Percentiles rank a stretch among this genome's conserved stretches.
Conservation (phyloP, 2,329 filamentous ascomycete species). For the Thermoascus crustaceus region DNA sequence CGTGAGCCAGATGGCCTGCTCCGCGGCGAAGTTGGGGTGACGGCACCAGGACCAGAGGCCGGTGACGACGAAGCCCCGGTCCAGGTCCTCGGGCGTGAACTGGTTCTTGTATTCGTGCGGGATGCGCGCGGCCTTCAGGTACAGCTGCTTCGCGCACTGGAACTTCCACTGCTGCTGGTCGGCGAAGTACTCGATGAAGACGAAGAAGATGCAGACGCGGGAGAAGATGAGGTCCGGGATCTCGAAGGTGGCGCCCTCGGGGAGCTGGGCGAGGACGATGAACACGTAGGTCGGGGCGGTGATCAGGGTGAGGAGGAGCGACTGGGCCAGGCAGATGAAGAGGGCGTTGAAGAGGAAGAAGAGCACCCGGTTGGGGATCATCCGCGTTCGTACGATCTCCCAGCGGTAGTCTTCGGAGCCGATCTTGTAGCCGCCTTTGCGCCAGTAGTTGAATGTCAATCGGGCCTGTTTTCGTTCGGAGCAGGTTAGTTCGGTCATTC, state of each 20-base stretch:
- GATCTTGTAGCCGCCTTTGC: constrained; percentile 80
- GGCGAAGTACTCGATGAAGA: constrained; percentile 67
- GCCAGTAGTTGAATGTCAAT: constrained; percentile 94
- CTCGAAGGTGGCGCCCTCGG: constrained; percentile 46
- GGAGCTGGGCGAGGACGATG: constrained; percentile 61
- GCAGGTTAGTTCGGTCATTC: constrained; percentile 9
- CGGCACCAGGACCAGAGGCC: constrained; percentile 83
- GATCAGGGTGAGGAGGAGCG: constrained; percentile 70
- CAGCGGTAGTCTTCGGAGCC: constrained; percentile 96
- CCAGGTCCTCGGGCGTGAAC: constrained; percentile 66
- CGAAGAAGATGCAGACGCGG: constrained; percentile 46
- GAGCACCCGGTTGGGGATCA: constrained; percentile 61
- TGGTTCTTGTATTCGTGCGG: constrained; percentile 43
- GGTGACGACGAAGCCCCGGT: constrained; percentile 77
- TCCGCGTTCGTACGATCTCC: constrained; percentile 61
- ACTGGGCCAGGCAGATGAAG: constrained; percentile 84
- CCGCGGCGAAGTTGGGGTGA: constrained; percentile 90
- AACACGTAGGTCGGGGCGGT: constrained; percentile 78
- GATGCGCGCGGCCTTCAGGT: constrained; percentile 64
- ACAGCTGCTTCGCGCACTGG: constrained; percentile 71
- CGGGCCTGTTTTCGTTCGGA: constrained; percentile 48
- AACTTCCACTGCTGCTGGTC: constrained; percentile 92
- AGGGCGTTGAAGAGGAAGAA: constrained; percentile 80
- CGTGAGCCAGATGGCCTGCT: constrained; percentile 82
- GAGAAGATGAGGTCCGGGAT: constrained; percentile 53